Conservation (phyloP, 2,329 filamentous ascomycete species). For the Aureobasidium sp. region DNA sequence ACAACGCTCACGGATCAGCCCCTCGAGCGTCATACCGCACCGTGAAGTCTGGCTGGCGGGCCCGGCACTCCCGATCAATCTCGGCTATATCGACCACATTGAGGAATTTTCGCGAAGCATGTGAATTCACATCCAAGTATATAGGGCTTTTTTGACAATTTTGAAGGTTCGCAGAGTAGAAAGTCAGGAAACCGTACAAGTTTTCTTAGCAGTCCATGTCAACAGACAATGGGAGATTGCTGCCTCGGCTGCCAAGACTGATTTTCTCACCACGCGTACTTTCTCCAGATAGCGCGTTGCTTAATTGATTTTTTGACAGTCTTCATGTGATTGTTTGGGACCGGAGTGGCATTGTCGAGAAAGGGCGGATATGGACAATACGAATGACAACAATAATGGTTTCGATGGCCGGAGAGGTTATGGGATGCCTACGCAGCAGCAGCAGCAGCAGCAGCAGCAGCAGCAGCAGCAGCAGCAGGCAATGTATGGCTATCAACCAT, state of each 20-base stretch:
- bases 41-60: background rate
- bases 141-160: background rate
- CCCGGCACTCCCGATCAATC: constrained; percentile 2
- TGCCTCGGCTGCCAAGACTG: constrained; percentile 12
- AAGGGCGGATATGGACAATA: constrained; percentile 10
- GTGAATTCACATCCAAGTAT: background rate
- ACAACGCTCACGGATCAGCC: background rate
- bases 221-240: background rate
- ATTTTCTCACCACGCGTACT: constrained; percentile 10
- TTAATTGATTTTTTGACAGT: background rate
- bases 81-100: constrained; percentile 1
- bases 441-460: constrained; percentile 13
- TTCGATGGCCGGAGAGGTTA: constrained; percentile 4
- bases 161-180: background rate
- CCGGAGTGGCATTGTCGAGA: background rate
- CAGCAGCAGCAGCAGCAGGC: constrained; percentile 13
- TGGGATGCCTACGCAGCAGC: constrained; percentile 9
- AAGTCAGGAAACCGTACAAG: background rate
- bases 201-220: background rate
- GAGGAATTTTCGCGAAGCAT: constrained; percentile 8
- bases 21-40: background rate
- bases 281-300: background rate
- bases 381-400: constrained; percentile 3
- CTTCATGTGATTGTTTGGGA: constrained; percentile 4
- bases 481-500: constrained; percentile 9